Evolutionary conservation across 768 basidiomycete species (phyloP).

Genomic region (Pulveroboletus sp.): DNA sequence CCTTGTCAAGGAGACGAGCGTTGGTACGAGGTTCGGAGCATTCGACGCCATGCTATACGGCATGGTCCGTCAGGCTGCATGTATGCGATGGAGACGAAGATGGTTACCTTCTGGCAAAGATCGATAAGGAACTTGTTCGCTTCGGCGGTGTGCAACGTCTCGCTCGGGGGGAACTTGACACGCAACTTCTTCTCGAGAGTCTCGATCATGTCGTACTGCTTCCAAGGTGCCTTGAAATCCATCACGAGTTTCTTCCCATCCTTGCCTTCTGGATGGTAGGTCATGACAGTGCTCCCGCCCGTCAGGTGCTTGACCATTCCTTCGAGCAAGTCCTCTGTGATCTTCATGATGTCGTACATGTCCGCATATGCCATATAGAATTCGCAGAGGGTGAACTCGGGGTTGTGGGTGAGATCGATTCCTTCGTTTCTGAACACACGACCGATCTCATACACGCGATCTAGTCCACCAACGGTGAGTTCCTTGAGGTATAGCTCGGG

Average conservation of each 20-base stretch:
- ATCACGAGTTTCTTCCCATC: conserved; percentile 70
- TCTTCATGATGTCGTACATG: conserved; percentile 97
- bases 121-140: conserved; percentile 86
- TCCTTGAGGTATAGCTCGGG: conserved; percentile 98
- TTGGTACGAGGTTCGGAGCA: conserved; percentile 96
- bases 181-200: conserved; percentile 92
- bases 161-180: conserved; percentile 90
- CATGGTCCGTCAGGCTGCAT: neutral
- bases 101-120: conserved; percentile 71
- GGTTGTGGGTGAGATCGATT: conserved; percentile 98
- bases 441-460: conserved; percentile 98
- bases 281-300: conserved; percentile 72
- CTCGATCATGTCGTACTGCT: conserved; percentile 96
- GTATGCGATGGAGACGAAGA: neutral
- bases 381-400: conserved; percentile 99
- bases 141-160: conserved; percentile 81
- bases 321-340: conserved; percentile 87
- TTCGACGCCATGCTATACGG: conserved; percentile 82
- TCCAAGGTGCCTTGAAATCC: conserved; percentile 94
- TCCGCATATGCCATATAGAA: conserved; percentile 99
- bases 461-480: conserved; percentile 93
- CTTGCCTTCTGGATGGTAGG: conserved; percentile 93
- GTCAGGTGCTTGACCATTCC: conserved; percentile 87
- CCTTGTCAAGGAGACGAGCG: conserved; percentile 92
- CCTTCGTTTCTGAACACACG: conserved; percentile 98